These are phyloP conservation scores for Elsinoe fawcettii DNA, from an alignment of 2,329 filamentous ascomycete species.

Conservation along the genomic window DNA sequence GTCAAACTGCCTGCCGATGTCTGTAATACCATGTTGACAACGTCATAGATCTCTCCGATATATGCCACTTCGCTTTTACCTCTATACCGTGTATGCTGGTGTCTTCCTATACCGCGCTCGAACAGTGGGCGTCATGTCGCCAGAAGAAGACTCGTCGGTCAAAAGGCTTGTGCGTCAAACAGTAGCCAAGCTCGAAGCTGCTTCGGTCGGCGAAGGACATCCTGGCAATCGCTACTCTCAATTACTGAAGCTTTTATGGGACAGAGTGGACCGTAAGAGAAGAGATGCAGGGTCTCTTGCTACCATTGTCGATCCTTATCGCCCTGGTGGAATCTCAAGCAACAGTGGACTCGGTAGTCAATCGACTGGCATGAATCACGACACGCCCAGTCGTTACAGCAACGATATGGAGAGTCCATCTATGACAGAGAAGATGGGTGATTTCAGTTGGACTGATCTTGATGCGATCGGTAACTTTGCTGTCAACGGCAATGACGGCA, in stretches of 20 bases:
- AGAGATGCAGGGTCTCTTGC: constrained; percentile 18
- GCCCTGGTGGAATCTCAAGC: constrained; percentile 34
- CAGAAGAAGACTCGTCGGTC: constrained; percentile 41
- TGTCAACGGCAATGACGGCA: constrained; percentile 34
- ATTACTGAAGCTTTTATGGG: constrained; percentile 41
- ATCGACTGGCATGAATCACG: constrained; percentile 17
- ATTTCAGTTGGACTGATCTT: constrained; percentile 44
- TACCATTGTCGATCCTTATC: constrained; percentile 31
- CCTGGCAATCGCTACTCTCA: constrained; percentile 41
- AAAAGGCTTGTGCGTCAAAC: constrained; percentile 42
- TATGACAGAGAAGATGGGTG: constrained; percentile 40
- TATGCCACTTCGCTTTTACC: constrained; percentile 43
- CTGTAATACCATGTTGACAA: background rate
- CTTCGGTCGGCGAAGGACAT: constrained; percentile 39
- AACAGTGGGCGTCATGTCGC: constrained; percentile 40
- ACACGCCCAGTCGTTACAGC: background rate
- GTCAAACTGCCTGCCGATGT: background rate
- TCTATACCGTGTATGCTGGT: constrained; percentile 43
- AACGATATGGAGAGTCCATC: constrained; percentile 32
- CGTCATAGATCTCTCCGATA: constrained; percentile 32
- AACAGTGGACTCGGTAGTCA: constrained; percentile 23
- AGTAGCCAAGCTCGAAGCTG: constrained; percentile 36
- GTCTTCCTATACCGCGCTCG: constrained; percentile 44
- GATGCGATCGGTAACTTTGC: constrained; percentile 42
- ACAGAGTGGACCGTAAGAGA: constrained; percentile 35